phyloP scores from a whole-genome alignment of 176 grass and related monocot species.

The Carex myosuroides region DNA sequence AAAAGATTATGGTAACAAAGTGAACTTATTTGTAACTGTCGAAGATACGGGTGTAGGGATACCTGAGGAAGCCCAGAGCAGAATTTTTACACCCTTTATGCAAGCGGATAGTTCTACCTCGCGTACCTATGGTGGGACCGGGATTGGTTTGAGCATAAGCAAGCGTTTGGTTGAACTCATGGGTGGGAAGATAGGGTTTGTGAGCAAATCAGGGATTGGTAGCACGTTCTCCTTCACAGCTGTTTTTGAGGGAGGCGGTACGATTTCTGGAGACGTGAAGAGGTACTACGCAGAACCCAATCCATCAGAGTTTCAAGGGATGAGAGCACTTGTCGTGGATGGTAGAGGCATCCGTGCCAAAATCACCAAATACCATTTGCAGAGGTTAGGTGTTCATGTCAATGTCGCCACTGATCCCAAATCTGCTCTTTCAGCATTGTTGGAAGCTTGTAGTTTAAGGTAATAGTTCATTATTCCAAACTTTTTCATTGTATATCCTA shows the following conservation, averaged over 20 bases:
- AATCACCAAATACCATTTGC: conserved; percentile 57
- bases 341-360: conserved; percentile 46
- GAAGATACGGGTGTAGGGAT: conserved; percentile 83
- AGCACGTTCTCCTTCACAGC: conserved; percentile 83
- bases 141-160: conserved; percentile 79
- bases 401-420: conserved; percentile 35
- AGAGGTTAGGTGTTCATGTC: conserved; percentile 45
- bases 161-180: conserved; percentile 64
- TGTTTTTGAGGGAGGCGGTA: conserved; percentile 35
- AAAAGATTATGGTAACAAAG: conserved; percentile 20
- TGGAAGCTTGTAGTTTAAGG: conserved; percentile 54
- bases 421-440: conserved; percentile 38
- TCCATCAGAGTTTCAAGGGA: conserved; percentile 54
- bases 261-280: conserved; percentile 40
- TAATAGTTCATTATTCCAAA: conserved; percentile 21
- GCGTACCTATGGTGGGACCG: conserved; percentile 66
- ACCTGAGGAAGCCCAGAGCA: conserved; percentile 45
- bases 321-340: conserved; percentile 61
- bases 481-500: background rate
- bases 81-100: conserved; percentile 77
- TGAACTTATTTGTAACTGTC: conserved; percentile 53
- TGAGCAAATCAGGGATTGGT: conserved; percentile 40
- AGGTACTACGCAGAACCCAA: conserved; percentile 38
- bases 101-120: conserved; percentile 80
- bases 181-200: conserved; percentile 47